Evolutionary conservation across 805 yeast genomes (phyloP).

Genomic region (Ogataea siamensis): DNA sequence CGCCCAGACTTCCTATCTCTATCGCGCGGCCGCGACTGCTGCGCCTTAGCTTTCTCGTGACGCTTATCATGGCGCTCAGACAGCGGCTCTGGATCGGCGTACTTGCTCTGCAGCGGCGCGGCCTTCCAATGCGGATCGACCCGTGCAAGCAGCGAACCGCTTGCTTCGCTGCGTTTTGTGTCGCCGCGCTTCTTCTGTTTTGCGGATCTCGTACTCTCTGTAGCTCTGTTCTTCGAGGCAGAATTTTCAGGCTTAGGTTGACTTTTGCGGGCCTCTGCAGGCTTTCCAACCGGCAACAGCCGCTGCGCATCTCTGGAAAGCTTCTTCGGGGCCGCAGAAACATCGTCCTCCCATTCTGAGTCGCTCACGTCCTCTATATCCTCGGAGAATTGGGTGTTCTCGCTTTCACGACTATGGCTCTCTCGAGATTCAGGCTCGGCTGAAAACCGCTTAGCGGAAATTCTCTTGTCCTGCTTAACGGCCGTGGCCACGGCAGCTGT

Average conservation of each 20-base stretch:
- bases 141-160: slow-evolving; percentile 9
- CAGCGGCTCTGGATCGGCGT: slow-evolving; percentile 7
- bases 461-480: slow-evolving; percentile 18
- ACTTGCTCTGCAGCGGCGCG: slow-evolving; percentile 6
- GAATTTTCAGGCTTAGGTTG: background rate
- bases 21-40: background rate
- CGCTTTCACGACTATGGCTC: slow-evolving; percentile 6
- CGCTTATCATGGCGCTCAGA: too few relatives aligned
- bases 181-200: too few relatives aligned
- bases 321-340: slow-evolving; percentile 7
- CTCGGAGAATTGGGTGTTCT: slow-evolving; percentile 7
- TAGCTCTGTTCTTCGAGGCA: too few relatives aligned
- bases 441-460: background rate
- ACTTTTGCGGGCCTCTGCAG: background rate
- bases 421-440: background rate
- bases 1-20: too few relatives aligned
- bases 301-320: slow-evolving; percentile 20
- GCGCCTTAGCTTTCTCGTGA: background rate
- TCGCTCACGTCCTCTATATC: slow-evolving; percentile 1
- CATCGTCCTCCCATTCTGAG: slow-evolving; percentile 12
- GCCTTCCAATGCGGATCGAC: slow-evolving; percentile 11
- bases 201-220: too few relatives aligned
- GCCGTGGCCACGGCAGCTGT: slow-evolving; percentile 27
- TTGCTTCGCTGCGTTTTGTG: background rate
- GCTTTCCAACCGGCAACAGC: slow-evolving; percentile 14